Percentiles rank a stretch among this genome's conserved stretches.
phyloP scores from a whole-genome alignment of 805 yeast genomes.

The Pichia paraexigua region DNA sequence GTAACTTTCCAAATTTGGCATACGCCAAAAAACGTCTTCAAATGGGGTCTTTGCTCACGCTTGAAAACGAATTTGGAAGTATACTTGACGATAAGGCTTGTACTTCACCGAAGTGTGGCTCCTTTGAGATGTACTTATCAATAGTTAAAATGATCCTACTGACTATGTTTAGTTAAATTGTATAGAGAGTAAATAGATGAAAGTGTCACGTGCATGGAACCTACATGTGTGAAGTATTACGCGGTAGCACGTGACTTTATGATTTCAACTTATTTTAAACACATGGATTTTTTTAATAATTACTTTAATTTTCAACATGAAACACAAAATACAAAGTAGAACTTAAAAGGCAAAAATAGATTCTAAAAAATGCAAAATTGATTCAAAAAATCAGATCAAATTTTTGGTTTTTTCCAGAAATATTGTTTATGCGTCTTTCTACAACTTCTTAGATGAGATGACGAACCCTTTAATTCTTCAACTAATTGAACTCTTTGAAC shows the following conservation, averaged over 20 bases:
- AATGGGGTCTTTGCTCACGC: no score
- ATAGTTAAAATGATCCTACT: no score
- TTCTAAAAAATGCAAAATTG: background rate
- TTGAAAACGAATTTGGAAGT: no score
- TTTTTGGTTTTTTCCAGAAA: constrained; percentile 57
- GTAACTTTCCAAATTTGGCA: background rate
- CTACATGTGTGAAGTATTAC: background rate
- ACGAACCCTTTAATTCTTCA: constrained; percentile 70
- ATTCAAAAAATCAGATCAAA: constrained; percentile 4
- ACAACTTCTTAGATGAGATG: constrained; percentile 69
- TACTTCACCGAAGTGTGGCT: no score
- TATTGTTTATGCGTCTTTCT: constrained; percentile 91
- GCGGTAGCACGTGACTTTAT: background rate
- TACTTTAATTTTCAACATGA: background rate
- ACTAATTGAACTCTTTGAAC: constrained; percentile 61
- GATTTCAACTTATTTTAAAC: background rate
- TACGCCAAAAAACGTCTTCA: background rate
- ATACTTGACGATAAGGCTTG: no score
- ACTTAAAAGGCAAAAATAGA: no score
- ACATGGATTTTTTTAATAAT: background rate
- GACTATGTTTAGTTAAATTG: no score
- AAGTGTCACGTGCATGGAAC: background rate
- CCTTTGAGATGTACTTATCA: no score
- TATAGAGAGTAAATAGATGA: no score
- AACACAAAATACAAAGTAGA: background rate